A percentile compares a stretch with the other conserved stretches of the same genome.
These are phyloP conservation scores for Chrysoporthe puriensis DNA, from an alignment of 2,329 filamentous ascomycete genomes.

Conservation along the genomic window DNA sequence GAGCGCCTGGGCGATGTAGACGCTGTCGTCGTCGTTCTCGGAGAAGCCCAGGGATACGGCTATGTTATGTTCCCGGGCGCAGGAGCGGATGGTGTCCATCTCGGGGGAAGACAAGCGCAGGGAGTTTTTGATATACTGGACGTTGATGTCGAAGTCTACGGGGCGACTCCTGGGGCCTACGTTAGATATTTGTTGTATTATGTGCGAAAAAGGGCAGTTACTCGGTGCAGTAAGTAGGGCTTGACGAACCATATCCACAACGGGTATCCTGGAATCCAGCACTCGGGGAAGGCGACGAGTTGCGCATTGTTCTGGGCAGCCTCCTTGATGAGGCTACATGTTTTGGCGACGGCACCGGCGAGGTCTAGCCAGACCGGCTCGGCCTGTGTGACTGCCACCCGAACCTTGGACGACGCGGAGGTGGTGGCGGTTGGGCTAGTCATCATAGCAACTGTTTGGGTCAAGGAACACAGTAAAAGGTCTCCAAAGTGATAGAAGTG, in stretches of 20 bases:
- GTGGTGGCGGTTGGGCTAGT: no score
- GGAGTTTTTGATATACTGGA: not conserved
- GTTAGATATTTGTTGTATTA: not conserved
- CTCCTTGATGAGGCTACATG: slow-evolving; percentile 57
- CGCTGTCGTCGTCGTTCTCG: slow-evolving; percentile 45
- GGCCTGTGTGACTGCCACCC: slow-evolving; percentile 56
- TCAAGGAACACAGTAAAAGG: no score
- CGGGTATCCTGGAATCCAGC: slow-evolving; percentile 59
- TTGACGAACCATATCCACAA: slow-evolving; percentile 3
- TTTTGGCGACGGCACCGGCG: slow-evolving; percentile 56
- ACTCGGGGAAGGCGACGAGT: slow-evolving; percentile 58
- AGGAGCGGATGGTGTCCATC: slow-evolving; percentile 46
- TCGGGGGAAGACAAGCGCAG: not conserved
- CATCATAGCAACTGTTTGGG: no score
- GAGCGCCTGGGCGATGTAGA: slow-evolving; percentile 52
- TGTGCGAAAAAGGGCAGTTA: not conserved
- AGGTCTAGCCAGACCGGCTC: slow-evolving; percentile 66
- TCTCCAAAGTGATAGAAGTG: no score
- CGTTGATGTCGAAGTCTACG: slow-evolving; percentile 9
- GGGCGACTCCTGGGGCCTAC: not conserved
- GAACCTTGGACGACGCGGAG: not conserved
- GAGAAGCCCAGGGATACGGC: slow-evolving; percentile 54
- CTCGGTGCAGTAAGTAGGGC: no score
- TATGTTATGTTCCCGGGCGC: slow-evolving; percentile 46
- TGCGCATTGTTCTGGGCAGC: slow-evolving; percentile 57